A percentile compares a stretch with the other conserved stretches of the same genome.
Conservation (phyloP, 371 early-diverging fungal genomes). For the Parasitella parasitica region DNA sequence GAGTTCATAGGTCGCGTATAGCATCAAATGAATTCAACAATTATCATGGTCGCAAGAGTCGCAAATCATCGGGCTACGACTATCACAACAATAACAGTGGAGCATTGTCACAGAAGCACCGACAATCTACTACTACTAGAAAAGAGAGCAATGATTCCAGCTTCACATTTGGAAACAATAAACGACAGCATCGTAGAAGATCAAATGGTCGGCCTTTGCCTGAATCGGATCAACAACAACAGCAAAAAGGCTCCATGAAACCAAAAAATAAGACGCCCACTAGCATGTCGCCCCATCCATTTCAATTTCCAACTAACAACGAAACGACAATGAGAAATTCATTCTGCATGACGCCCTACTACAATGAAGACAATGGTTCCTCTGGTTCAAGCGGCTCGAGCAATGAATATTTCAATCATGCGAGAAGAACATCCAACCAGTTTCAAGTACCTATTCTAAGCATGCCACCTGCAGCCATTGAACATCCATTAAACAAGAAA, state of each 20-base stretch:
- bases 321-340: background rate
- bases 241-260: background rate
- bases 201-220: slow-evolving; percentile 10
- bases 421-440: background rate
- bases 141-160: slow-evolving; percentile 17
- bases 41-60: background rate
- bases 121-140: background rate
- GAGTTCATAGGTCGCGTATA: slow-evolving; percentile 5
- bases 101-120: background rate
- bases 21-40: background rate
- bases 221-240: slow-evolving; percentile 3
- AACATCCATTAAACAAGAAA: slow-evolving; percentile 35
- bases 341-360: slow-evolving; percentile 19
- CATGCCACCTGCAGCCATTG: slow-evolving; percentile 12
- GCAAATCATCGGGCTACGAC: background rate
- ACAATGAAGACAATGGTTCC: slow-evolving; percentile 9
- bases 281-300: slow-evolving; percentile 15
- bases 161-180: slow-evolving; percentile 13
- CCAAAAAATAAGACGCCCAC: slow-evolving; percentile 15
- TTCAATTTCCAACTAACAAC: slow-evolving; percentile 1
- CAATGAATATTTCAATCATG: background rate
- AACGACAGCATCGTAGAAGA: slow-evolving; percentile 5
- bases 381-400: background rate
- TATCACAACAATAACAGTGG: background rate
- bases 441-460: slow-evolving; percentile 11